These are phyloP conservation scores for Nothophytophthora sp. DNA, from an alignment of 352 stramenopile species.

Conservation along the genomic window DNA sequence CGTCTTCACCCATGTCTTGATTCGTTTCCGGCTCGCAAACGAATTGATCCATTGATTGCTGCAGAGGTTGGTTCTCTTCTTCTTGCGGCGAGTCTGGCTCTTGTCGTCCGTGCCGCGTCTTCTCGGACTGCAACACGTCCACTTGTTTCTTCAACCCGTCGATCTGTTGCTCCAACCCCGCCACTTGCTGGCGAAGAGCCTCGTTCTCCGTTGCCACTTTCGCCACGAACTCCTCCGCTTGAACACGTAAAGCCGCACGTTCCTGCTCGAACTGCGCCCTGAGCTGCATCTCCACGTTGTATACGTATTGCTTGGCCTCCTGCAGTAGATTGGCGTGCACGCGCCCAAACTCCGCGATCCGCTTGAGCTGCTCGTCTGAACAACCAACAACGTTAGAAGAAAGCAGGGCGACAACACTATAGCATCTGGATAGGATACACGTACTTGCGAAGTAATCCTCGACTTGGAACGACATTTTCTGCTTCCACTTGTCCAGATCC, in stretches of 20 bases:
- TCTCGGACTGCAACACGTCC: constrained; percentile 11
- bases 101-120: constrained; percentile 1
- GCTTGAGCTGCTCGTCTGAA: constrained; percentile 75
- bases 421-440: constrained; percentile 18
- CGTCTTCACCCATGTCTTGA: no score
- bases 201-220: constrained; percentile 53
- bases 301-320: constrained; percentile 69
- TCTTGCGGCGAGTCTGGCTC: no score
- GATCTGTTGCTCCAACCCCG: constrained; percentile 26
- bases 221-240: constrained; percentile 56
- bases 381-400: background rate
- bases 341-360: constrained; percentile 76
- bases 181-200: constrained; percentile 23
- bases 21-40: no score
- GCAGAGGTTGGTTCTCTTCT: constrained; percentile 3
- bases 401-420: background rate
- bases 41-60: no score
- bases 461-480: constrained; percentile 54
- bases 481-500: constrained; percentile 69
- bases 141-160: constrained; percentile 20
- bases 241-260: constrained; percentile 33
- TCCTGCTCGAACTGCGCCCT: constrained; percentile 52
- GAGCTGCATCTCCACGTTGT: constrained; percentile 56
- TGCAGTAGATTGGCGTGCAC: constrained; percentile 65
- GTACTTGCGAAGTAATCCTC: constrained; percentile 72